These are phyloP conservation scores for Fusarium sp. DNA, from an alignment of 2,329 filamentous ascomycete species.

Conservation along the genomic window DNA sequence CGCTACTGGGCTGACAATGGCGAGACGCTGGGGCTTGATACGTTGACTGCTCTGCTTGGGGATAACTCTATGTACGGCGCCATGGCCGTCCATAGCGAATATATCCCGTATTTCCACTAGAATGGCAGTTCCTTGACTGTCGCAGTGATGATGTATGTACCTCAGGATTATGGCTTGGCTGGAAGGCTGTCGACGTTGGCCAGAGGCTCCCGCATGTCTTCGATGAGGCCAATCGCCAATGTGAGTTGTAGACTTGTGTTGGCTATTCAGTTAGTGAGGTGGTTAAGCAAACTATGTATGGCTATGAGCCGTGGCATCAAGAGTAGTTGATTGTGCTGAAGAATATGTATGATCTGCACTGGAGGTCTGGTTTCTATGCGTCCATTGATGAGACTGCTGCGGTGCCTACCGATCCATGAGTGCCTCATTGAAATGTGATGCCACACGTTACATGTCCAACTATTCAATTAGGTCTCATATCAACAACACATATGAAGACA, in stretches of 20 bases:
- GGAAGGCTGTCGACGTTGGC: neutral
- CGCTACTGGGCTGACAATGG: conserved; percentile 45
- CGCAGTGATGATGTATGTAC: conserved; percentile 50
- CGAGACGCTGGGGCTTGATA: conserved; percentile 42
- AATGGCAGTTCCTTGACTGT: conserved; percentile 56
- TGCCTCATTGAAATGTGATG: neutral
- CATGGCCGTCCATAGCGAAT: conserved; percentile 47
- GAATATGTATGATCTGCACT: neutral
- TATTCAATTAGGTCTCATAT: neutral
- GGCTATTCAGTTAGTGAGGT: too few relatives aligned
- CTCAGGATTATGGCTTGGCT: conserved; percentile 25
- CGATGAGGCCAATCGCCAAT: neutral
- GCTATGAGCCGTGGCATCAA: neutral
- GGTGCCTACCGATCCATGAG: neutral
- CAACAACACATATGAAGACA: neutral
- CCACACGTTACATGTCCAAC: neutral
- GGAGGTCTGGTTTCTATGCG: neutral
- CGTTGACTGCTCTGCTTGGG: conserved; percentile 64
- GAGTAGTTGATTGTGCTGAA: neutral
- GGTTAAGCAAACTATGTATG: neutral
- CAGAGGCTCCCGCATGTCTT: neutral
- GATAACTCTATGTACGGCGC: conserved; percentile 64
- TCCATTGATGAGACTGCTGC: neutral
- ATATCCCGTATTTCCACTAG: conserved; percentile 61
- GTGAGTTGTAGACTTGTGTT: too few relatives aligned